Evolutionary conservation across 2,329 filamentous ascomycete species (phyloP), one percentile per base, ranked within the genome.

Genomic region (Stromatinia cepivora): DNA sequence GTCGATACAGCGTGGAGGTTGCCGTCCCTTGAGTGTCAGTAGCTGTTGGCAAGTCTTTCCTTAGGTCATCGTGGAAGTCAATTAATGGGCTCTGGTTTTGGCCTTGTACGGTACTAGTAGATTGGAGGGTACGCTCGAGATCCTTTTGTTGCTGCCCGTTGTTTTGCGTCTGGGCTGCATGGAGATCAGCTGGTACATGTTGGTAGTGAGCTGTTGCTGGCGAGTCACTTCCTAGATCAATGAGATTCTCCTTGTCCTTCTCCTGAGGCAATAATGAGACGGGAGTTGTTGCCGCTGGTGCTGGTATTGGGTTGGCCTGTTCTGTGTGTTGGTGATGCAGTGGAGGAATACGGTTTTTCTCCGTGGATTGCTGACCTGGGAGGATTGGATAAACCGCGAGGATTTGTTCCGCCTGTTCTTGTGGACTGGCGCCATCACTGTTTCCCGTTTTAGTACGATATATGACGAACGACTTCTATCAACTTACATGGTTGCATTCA

Each of bases 361-460:
- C 80, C 54, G 81, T 80, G 34, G 82, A 79, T 75, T 85, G 87
- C 79, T 97, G 93, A 45, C 93, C 94, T 52, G 88, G 87, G 36
- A 98, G 78, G 70, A 99, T 91, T 1, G 95, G 93, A 66, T 92
- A 91, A 70, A 98, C 93, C 34, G 91, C 85, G 75, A 96, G 84
- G 68, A 98, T 93, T 79, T 98, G 94, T 77, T 96, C 86, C 7
- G 87, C 85, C 76, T 93, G 89, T 73, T 90, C 85, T 74, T 90
- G 82, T 0, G 92, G 87, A 5, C 90, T 86, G 36, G 86, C 81
- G 58, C 83, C 84, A 75, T 94, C 89, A 73, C 87, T 89, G 70
- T 66, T 56, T 28, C 34, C 36, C 4, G 31, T 52, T 70, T 79
- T 53, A 67, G 56, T 57, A 67, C 61, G 48, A 39, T 50, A 67